A percentile compares a stretch with the other conserved stretches of the same genome.
These are phyloP conservation scores for Oryza punctata DNA, from an alignment of 176 grass and related monocot species.

Conservation along the genomic window DNA sequence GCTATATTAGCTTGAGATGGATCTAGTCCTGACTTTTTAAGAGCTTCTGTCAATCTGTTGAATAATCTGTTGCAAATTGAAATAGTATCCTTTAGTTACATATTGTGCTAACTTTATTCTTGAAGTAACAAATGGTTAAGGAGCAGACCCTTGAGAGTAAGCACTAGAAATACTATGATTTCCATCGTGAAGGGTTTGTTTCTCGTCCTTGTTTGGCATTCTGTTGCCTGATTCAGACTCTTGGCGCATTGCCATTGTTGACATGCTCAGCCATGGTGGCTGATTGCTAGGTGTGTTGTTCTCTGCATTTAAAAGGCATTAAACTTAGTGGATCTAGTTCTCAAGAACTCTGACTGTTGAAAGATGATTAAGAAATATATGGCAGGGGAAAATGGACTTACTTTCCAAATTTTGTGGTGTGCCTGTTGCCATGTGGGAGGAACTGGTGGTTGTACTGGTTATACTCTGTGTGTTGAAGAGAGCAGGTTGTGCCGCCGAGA, in stretches of 20 bases:
- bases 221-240: slow-evolving; percentile 30
- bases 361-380: neutral
- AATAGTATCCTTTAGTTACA: slow-evolving; percentile 16
- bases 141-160: slow-evolving; percentile 68
- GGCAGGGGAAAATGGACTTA: slow-evolving; percentile 7
- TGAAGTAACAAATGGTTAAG: neutral
- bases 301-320: slow-evolving; percentile 39
- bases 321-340: slow-evolving; percentile 9
- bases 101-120: neutral
- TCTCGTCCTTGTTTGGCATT: slow-evolving; percentile 37
- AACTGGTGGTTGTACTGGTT: slow-evolving; percentile 3
- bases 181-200: slow-evolving; percentile 19
- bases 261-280: slow-evolving; percentile 52
- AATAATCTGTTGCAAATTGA: slow-evolving; percentile 46
- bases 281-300: slow-evolving; percentile 32
- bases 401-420: slow-evolving; percentile 27
- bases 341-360: neutral
- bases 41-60: slow-evolving; percentile 48
- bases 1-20: slow-evolving; percentile 67
- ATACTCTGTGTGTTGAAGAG: slow-evolving; percentile 34
- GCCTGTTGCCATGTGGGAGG: slow-evolving; percentile 26
- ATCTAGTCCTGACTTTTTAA: slow-evolving; percentile 68
- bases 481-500: slow-evolving; percentile 31
- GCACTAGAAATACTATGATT: slow-evolving; percentile 50
- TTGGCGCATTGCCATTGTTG: slow-evolving; percentile 28